Conservation (phyloP, 495 filamentous ascomycete species). For the Aspergillus diversus region DNA sequence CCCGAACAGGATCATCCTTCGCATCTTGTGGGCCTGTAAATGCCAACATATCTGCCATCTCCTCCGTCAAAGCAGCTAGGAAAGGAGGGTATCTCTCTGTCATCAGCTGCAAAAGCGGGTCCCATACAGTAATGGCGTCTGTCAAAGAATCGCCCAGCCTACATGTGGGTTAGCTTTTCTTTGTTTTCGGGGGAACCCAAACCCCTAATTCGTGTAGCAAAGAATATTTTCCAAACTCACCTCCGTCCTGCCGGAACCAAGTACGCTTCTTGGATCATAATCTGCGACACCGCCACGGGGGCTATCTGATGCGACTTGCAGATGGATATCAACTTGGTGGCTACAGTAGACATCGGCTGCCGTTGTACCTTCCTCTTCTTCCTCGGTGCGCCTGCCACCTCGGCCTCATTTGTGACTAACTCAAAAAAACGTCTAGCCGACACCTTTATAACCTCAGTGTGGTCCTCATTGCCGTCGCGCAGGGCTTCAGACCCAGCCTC, state of each 20-base stretch:
- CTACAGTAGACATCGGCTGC: constrained; percentile 29
- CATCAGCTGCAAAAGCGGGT: constrained; percentile 38
- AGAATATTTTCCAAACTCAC: constrained; percentile 31
- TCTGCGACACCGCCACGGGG: constrained; percentile 26
- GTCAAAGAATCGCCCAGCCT: constrained; percentile 42
- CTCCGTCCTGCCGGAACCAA: constrained; percentile 34
- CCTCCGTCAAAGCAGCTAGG: constrained; percentile 39
- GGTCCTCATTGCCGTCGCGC: constrained; percentile 9
- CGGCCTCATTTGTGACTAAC: constrained; percentile 20
- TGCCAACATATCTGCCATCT: constrained; percentile 38
- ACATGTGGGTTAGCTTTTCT: not conserved
- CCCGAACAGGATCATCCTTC: constrained; percentile 27
- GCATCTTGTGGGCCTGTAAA: constrained; percentile 26
- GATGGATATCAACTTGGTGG: constrained; percentile 33
- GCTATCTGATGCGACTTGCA: constrained; percentile 31
- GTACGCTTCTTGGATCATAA: constrained; percentile 34
- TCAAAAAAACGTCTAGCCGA: constrained; percentile 27
- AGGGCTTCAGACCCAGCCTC: not conserved
- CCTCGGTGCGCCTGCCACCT: constrained; percentile 22
- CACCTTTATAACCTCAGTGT: constrained; percentile 22
- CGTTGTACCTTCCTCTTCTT: constrained; percentile 41
- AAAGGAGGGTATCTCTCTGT: constrained; percentile 35
- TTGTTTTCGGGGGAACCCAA: not conserved
- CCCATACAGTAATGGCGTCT: constrained; percentile 38
- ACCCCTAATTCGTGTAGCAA: not conserved